Evolutionary conservation across 2,329 filamentous ascomycete genomes (phyloP).

Genomic region (Penicillium sp.): DNA sequence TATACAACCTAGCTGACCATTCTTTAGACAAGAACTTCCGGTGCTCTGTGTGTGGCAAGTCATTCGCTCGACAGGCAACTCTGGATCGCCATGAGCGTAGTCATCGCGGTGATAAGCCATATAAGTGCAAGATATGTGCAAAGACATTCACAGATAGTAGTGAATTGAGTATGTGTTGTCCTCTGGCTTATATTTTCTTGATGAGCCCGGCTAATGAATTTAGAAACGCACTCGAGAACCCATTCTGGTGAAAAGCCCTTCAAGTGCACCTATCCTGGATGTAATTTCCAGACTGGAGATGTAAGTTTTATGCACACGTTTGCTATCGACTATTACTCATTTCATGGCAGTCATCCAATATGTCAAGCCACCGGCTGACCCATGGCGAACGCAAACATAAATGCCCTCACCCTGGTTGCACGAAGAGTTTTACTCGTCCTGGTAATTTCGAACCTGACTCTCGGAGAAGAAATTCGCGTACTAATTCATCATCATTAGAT

Average conservation of each 20-base stretch:
- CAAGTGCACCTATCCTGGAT: constrained; percentile 43
- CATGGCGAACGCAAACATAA: constrained; percentile 45
- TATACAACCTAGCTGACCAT: neutral
- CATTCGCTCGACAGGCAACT: constrained; percentile 44
- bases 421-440: constrained; percentile 45
- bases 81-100: constrained; percentile 45
- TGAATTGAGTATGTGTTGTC: constrained; percentile 39
- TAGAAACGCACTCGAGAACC: constrained; percentile 45
- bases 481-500: constrained; percentile 24
- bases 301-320: constrained; percentile 27
- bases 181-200: neutral
- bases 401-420: constrained; percentile 39
- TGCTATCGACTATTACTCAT: constrained; percentile 2
- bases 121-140: constrained; percentile 40
- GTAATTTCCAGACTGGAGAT: constrained; percentile 45
- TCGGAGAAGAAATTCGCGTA: neutral
- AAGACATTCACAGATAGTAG: constrained; percentile 47
- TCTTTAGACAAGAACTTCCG: constrained; percentile 41
- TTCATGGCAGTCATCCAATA: constrained; percentile 40
- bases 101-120: constrained; percentile 45
- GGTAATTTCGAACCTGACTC: constrained; percentile 26
- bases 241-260: constrained; percentile 46
- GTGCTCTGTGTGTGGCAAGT: constrained; percentile 42
- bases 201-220: constrained; percentile 18
- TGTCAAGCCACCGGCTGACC: constrained; percentile 46